Conservation (phyloP, 768 basidiomycete species). For the Suillus subalutaceus region DNA sequence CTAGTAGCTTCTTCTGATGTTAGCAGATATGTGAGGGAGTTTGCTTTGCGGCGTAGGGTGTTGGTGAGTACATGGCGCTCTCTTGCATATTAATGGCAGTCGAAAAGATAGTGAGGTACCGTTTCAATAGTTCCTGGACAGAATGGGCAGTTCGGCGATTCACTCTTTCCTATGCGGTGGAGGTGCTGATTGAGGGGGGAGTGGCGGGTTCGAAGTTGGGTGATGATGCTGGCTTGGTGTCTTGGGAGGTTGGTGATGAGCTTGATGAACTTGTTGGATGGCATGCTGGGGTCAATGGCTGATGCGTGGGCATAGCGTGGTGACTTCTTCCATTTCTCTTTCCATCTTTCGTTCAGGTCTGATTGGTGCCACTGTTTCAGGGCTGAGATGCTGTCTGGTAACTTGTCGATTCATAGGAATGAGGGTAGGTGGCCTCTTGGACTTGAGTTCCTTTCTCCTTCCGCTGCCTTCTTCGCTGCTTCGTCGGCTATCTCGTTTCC, state of each 20-base stretch:
- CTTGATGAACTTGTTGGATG: conserved; percentile 6
- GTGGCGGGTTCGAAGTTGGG: conserved; percentile 36
- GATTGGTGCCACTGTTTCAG: neutral
- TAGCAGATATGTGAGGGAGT: conserved; percentile 6
- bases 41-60: neutral
- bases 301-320: neutral
- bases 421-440: neutral
- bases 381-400: neutral
- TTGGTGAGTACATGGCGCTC: neutral
- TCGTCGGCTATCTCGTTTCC: conserved; percentile 25
- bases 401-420: neutral
- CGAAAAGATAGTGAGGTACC: conserved; percentile 1
- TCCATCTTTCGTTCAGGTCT: neutral
- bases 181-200: conserved; percentile 34
- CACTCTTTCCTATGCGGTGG: conserved; percentile 23
- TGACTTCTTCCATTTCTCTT: neutral
- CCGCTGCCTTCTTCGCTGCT: conserved; percentile 25
- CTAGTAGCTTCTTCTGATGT: neutral
- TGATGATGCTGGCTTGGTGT: conserved; percentile 25
- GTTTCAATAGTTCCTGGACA: conserved; percentile 31
- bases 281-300: neutral
- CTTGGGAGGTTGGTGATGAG: conserved; percentile 11
- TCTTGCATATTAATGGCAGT: conserved; percentile 10
- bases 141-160: conserved; percentile 27
- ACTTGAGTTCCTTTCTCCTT: neutral